phyloP scores from a whole-genome alignment of 192 early-diverging fungal species.

The Haplosporangium gracile region DNA sequence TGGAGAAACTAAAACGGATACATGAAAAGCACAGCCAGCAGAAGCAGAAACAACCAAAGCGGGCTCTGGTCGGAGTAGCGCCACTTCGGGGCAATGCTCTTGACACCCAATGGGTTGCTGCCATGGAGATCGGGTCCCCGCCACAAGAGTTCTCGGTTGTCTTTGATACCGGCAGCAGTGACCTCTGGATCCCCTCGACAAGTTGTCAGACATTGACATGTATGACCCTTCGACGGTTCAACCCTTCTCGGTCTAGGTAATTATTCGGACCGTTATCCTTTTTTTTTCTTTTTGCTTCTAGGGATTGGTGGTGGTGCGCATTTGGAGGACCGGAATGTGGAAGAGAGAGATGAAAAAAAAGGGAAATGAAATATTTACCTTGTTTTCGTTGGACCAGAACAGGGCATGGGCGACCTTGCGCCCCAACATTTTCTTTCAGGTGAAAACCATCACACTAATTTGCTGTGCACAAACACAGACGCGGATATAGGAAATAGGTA shows the following conservation, averaged over 20 bases:
- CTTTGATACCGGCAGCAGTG: constrained; percentile 72
- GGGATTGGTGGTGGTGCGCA: not conserved
- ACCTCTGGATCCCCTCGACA: constrained; percentile 69
- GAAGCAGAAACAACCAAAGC: constrained; percentile 17
- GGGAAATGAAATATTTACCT: not conserved
- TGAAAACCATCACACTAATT: not conserved
- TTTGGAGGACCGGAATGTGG: not conserved
- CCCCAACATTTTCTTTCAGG: not conserved
- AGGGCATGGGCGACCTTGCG: not conserved
- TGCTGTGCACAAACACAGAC: not conserved
- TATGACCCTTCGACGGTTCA: constrained; percentile 59
- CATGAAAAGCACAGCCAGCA: not conserved
- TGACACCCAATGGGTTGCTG: constrained; percentile 55
- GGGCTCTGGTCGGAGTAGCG: constrained; percentile 44
- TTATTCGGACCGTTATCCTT: not conserved
- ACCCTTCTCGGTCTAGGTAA: constrained; percentile 57
- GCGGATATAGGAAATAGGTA: not conserved
- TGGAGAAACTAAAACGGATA: constrained; percentile 9
- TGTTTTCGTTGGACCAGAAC: not conserved
- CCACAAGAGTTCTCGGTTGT: constrained; percentile 69
- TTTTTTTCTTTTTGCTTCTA: not conserved
- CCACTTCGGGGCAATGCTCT: constrained; percentile 50
- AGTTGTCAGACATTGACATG: constrained; percentile 64
- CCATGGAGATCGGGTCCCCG: constrained; percentile 64
- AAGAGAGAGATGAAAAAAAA: not conserved